Conservation (phyloP, 305 asterid genomes). For the Fraxinus sp. region DNA sequence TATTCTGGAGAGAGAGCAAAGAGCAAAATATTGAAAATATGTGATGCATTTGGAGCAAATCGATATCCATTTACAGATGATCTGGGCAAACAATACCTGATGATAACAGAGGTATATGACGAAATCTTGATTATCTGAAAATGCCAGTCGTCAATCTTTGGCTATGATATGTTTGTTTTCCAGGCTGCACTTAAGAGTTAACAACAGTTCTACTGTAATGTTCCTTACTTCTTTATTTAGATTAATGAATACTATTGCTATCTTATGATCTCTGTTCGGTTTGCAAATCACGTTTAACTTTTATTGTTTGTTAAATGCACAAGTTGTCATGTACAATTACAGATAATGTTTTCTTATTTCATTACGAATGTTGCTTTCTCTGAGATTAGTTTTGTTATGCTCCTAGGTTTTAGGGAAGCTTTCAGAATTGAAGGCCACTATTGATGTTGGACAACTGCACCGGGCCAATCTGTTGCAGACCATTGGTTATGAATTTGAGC, state of each 20-base stretch:
- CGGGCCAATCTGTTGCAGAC: conserved; percentile 42
- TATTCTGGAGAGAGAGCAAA: conserved; percentile 66
- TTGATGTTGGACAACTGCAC: conserved; percentile 52
- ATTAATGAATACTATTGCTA: background rate
- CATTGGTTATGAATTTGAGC: conserved; percentile 48
- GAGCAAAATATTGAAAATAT: conserved; percentile 55
- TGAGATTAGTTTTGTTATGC: conserved; percentile 10
- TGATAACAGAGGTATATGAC: conserved; percentile 49
- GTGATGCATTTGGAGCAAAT: conserved; percentile 73
- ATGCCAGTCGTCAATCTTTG: conserved; percentile 5
- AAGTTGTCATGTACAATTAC: background rate
- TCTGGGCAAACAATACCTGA: conserved; percentile 48
- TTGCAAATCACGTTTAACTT: background rate
- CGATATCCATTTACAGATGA: conserved; percentile 61
- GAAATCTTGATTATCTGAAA: conserved; percentile 1
- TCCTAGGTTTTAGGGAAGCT: conserved; percentile 55
- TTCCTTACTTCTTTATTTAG: background rate
- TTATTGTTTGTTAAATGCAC: background rate
- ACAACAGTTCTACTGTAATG: conserved; percentile 8
- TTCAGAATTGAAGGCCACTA: conserved; percentile 57
- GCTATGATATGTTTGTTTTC: background rate
- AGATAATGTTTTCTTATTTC: background rate
- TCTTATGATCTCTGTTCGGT: background rate
- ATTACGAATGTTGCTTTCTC: background rate
- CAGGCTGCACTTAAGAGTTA: conserved; percentile 2